phyloP scores from a whole-genome alignment of 805 yeast genomes.

The Kluyveromyces starmeri region DNA sequence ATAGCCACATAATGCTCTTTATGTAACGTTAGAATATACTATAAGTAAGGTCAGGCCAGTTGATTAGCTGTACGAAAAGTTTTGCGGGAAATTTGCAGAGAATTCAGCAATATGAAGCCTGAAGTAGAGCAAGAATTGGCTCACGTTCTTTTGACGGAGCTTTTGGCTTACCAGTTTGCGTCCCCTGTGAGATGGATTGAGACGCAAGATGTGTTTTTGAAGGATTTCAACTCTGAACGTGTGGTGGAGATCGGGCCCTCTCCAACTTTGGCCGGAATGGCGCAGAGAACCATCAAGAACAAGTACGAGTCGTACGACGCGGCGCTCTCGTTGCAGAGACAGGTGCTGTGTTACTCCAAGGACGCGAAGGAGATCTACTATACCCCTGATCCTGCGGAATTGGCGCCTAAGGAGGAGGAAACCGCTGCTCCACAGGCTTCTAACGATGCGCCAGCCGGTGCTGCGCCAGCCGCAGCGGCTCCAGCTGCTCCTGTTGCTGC shows the following conservation, averaged over 20 bases:
- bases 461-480: conserved; percentile 50
- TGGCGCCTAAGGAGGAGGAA: conserved; percentile 27
- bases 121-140: conserved; percentile 97
- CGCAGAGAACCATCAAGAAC: conserved; percentile 91
- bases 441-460: conserved; percentile 44
- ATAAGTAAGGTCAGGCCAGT: no score
- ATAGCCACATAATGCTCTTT: no score
- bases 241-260: conserved; percentile 99
- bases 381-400: conserved; percentile 63
- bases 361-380: conserved; percentile 95
- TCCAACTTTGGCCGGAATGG: conserved; percentile 98
- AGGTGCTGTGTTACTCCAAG: conserved; percentile 89
- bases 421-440: conserved; percentile 37
- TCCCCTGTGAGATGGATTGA: conserved; percentile 99
- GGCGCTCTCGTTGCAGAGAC: conserved; percentile 78
- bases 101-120: conserved; percentile 53
- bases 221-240: conserved; percentile 91
- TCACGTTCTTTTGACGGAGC: conserved; percentile 87
- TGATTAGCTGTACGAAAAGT: no score
- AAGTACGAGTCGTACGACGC: conserved; percentile 94
- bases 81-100: no score
- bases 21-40: no score
- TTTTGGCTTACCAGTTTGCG: conserved; percentile 96
- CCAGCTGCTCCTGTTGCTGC: conserved; percentile 49
- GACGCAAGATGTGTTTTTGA: conserved; percentile 94